These are phyloP conservation scores for Teunomyces pallodes DNA, from an alignment of 805 yeast genomes.

Conservation along the genomic window DNA sequence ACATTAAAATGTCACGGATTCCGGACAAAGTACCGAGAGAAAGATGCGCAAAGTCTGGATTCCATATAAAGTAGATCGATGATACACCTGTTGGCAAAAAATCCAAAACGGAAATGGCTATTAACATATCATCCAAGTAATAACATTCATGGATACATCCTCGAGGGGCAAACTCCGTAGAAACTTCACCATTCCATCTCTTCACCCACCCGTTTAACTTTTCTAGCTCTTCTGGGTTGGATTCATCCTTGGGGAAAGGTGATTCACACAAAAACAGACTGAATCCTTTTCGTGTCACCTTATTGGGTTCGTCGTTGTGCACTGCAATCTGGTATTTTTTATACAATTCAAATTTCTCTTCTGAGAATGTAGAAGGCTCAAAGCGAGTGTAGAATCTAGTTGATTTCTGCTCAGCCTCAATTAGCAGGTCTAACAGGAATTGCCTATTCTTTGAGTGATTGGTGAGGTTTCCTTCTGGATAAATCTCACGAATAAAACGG, in stretches of 20 bases:
- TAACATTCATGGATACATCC: conserved; percentile 84
- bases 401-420: conserved; percentile 38
- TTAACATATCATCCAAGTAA: conserved; percentile 56
- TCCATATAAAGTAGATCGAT: conserved; percentile 86
- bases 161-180: conserved; percentile 6
- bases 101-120: conserved; percentile 78
- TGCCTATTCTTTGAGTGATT: conserved; percentile 10
- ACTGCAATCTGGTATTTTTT: conserved; percentile 67
- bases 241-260: conserved; percentile 48
- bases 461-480: conserved; percentile 10
- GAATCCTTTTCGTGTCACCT: conserved; percentile 50
- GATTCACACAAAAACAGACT: conserved; percentile 63
- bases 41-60: conserved; percentile 68
- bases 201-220: conserved; percentile 40
- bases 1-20: conserved; percentile 61
- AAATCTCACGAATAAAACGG: conserved; percentile 48
- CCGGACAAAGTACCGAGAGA: conserved; percentile 80
- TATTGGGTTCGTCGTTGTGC: conserved; percentile 58
- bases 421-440: conserved; percentile 30
- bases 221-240: conserved; percentile 33
- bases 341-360: conserved; percentile 62
- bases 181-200: conserved; percentile 13
- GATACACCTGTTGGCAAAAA: conserved; percentile 74
- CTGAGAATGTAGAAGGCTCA: conserved; percentile 50
- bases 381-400: conserved; percentile 41